phyloP scores from a whole-genome alignment of 345 rosid species.

The Linum trigynum region DNA sequence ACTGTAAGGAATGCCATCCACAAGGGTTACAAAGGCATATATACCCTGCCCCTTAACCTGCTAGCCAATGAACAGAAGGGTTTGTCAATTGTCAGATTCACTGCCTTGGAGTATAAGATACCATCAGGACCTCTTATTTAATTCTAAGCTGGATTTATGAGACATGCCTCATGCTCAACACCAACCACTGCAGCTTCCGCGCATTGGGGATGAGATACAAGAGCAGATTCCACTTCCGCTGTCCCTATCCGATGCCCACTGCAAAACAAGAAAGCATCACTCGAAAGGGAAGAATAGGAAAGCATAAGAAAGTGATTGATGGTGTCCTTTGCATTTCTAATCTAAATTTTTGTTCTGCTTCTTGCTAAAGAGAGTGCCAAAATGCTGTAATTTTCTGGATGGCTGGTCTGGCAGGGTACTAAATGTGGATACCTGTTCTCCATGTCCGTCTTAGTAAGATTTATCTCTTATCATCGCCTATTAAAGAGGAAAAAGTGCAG shows the following conservation, averaged over 20 bases:
- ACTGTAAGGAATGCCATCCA: conserved; percentile 76
- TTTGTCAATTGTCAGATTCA: conserved; percentile 2
- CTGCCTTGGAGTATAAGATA: conserved; percentile 5
- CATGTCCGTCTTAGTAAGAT: not conserved
- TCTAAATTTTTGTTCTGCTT: not conserved
- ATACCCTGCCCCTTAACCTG: conserved; percentile 97
- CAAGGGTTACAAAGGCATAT: conserved; percentile 90
- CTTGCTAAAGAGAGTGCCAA: not conserved
- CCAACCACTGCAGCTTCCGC: conserved; percentile 98
- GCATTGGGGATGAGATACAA: conserved; percentile 89
- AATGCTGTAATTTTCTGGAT: not conserved
- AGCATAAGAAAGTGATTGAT: not conserved
- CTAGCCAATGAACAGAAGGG: conserved; percentile 9
- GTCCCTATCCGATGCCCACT: conserved; percentile 99
- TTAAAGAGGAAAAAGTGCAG: not conserved
- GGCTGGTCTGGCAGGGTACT: not conserved
- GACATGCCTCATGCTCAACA: conserved; percentile 78
- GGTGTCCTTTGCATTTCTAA: too few species aligned
- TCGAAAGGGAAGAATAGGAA: not conserved
- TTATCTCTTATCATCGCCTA: not conserved
- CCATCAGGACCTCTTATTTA: not conserved
- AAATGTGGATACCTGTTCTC: not conserved
- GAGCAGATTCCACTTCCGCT: conserved; percentile 98
- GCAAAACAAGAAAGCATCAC: conserved; percentile 18
- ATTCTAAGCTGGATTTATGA: not conserved